Conservation (phyloP, 345 rosid species). For the Gossypioides kirkii region DNA sequence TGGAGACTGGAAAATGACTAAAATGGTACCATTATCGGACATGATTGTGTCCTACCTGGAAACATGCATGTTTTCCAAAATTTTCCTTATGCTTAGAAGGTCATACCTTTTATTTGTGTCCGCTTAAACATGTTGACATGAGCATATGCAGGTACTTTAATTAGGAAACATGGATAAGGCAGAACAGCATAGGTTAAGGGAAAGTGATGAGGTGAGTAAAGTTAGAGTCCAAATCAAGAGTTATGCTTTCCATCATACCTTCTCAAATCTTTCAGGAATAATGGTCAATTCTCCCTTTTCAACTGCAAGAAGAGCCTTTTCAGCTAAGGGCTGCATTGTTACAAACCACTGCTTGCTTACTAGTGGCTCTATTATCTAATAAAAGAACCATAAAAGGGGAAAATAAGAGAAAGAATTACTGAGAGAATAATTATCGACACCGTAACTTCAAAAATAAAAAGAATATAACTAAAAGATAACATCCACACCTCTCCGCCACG, state of each 20-base stretch:
- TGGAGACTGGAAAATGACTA: background rate
- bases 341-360: conserved; percentile 98
- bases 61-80: background rate
- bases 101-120: background rate
- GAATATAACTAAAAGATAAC: conserved; percentile 11
- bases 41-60: background rate
- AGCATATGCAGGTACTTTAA: background rate
- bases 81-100: background rate
- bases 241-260: conserved; percentile 40
- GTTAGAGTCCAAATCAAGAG: background rate
- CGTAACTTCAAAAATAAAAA: conserved; percentile 10
- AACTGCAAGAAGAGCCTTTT: conserved; percentile 90
- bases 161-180: background rate
- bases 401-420: conserved; percentile 14
- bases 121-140: background rate
- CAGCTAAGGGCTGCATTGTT: conserved; percentile 89
- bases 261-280: conserved; percentile 92
- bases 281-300: conserved; percentile 68
- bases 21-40: background rate
- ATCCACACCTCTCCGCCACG: conserved; percentile 95
- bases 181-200: background rate
- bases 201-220: background rate
- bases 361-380: conserved; percentile 85
- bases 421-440: conserved; percentile 14
- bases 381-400: conserved; percentile 1